Conservation (phyloP, 1,284 basidiomycete genomes). For the Malassezia japonica region DNA sequence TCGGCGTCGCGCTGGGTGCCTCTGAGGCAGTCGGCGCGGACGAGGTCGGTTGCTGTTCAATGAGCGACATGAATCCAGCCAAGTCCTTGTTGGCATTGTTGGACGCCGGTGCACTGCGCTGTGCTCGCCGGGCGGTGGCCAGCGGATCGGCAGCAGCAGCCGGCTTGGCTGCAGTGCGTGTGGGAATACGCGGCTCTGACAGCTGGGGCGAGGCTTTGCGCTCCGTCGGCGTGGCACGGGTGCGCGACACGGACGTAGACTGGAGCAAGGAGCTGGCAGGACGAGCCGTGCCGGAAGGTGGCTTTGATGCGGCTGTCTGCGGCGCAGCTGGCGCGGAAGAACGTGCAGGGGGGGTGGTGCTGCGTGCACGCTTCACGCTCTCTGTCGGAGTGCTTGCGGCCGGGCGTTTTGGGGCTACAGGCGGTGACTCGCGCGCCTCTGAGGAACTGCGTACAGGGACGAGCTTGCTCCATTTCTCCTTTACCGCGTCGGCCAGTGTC, state of each 20-base stretch:
- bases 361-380: slow-evolving; percentile 6
- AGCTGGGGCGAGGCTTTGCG: slow-evolving; percentile 11
- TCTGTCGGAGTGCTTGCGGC: neutral
- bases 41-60: slow-evolving; percentile 7
- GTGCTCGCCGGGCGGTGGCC: neutral
- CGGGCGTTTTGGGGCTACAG: slow-evolving; percentile 3
- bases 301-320: too few relatives aligned
- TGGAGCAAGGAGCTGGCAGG: neutral
- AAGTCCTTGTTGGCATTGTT: slow-evolving; percentile 13
- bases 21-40: neutral
- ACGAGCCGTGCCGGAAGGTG: too few relatives aligned
- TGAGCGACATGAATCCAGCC: slow-evolving; percentile 20
- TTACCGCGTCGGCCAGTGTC: slow-evolving; percentile 19
- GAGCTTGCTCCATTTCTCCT: slow-evolving; percentile 27
- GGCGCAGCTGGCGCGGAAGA: neutral
- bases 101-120: neutral
- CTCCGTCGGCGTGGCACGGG: neutral
- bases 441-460: slow-evolving; percentile 4
- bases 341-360: neutral
- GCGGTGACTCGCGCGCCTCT: neutral
- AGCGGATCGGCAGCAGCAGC: neutral
- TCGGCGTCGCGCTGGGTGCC: neutral
- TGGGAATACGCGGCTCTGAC: neutral
- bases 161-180: neutral
- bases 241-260: neutral